Base-by-base conservation (phyloP, 768 basidiomycete species). In the Leccinum pellstonianum region DNA sequence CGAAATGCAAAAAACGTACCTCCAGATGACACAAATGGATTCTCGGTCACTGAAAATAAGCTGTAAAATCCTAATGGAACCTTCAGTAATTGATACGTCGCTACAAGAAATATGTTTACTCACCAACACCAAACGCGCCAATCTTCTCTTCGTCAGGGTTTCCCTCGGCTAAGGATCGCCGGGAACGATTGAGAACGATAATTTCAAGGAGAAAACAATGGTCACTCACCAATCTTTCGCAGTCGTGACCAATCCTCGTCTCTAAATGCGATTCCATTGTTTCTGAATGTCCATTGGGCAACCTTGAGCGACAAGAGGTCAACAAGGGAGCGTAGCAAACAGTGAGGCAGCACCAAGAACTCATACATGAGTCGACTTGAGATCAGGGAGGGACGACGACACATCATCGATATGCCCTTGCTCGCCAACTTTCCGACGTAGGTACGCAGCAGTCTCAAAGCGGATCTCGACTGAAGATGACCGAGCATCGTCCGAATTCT, bases 401-500 rank as follows among this genome's bases (percentile, higher is more conserved):
- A 53, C 31, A 31, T 35, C 49, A 56, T 66, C 50, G 27, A 53
- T 19, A n/a, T 51, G 43, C 27, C 43, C 60, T 43, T 54, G 47
- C 53, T 58, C 61, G 25, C 37, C 35, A 10, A 56, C 63, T 55
- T 61, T 53, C 41, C 54, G 68, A 31, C 78, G 75, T 47, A 83
- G 52, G 65, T 74, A 83, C 19, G 64, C 68, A 66, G 83, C 77
- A 3, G 91, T 92, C 68, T 91, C 84, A 61, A 95, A 94, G 53
- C 79, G 83, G 48, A 95, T 90, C 73, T 95, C 88, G 3, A 87
- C 92, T 14, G 80, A 76, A 55, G 79, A 84, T 2, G 91, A 85
- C 49, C 83, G 87, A 3, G 91, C 94, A 75, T 97, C 95, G 70
- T 97, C 95, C 29, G 95, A 95, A 70, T 99, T 98, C 78, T 98